phyloP scores from a whole-genome alignment of 2,329 filamentous ascomycete genomes.

The Xylariomycetidae sp. region DNA sequence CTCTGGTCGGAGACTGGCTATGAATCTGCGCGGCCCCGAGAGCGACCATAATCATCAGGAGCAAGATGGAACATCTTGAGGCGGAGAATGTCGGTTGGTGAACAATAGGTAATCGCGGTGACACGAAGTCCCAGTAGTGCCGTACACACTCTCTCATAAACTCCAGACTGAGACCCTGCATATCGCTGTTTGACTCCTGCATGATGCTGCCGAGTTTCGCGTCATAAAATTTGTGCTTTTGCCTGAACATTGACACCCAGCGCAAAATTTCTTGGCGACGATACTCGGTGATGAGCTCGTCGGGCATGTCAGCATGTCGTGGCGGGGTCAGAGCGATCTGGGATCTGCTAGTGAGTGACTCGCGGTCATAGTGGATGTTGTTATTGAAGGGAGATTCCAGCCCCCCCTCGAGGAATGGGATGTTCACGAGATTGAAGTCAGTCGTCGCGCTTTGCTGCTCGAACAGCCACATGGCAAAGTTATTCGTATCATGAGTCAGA shows the following conservation, averaged over 20 bases:
- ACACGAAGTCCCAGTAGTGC: slow-evolving; percentile 86
- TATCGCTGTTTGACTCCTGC: slow-evolving; percentile 36
- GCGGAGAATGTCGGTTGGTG: slow-evolving; percentile 84
- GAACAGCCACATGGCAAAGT: slow-evolving; percentile 50
- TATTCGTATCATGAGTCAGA: slow-evolving; percentile 34
- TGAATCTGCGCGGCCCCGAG: slow-evolving; percentile 79
- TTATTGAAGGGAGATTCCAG: slow-evolving; percentile 49
- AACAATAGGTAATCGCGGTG: slow-evolving; percentile 80
- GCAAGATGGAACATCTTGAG: slow-evolving; percentile 70
- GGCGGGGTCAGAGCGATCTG: slow-evolving; percentile 40
- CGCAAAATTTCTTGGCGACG: slow-evolving; percentile 41
- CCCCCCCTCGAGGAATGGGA: slow-evolving; percentile 45
- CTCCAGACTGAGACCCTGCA: slow-evolving; percentile 58
- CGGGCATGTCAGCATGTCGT: slow-evolving; percentile 33
- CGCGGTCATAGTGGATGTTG: slow-evolving; percentile 46
- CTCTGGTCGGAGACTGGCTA: slow-evolving; percentile 54
- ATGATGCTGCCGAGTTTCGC: slow-evolving; percentile 26
- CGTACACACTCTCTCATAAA: slow-evolving; percentile 82
- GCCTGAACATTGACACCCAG: slow-evolving; percentile 39
- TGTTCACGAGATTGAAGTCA: slow-evolving; percentile 37
- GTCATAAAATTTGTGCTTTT: slow-evolving; percentile 38
- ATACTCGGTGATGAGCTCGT: slow-evolving; percentile 40
- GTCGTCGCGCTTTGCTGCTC: slow-evolving; percentile 37
- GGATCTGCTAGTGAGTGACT: slow-evolving; percentile 43
- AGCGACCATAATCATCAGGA: slow-evolving; percentile 77